phyloP scores from a whole-genome alignment of 2,329 filamentous ascomycete species.

The Trichothecium roseum region DNA sequence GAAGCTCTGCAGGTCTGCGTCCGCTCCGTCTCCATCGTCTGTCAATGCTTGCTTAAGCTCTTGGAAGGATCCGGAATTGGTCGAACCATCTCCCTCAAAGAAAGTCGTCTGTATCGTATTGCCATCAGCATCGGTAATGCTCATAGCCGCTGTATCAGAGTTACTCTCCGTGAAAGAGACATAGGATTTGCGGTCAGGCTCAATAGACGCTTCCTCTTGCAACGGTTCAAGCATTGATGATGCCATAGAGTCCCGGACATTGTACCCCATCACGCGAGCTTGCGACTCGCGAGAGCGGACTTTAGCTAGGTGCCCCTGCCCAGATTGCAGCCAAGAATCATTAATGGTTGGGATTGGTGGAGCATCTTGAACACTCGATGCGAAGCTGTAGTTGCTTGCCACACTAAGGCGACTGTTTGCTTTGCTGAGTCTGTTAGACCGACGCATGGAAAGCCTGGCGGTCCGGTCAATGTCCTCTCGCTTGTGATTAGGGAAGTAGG shows the following conservation, averaged over 20 bases:
- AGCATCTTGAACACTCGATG: slow-evolving; percentile 84
- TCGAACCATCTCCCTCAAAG: slow-evolving; percentile 64
- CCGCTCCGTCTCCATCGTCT: slow-evolving; percentile 83
- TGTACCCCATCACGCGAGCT: slow-evolving; percentile 25
- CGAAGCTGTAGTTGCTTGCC: slow-evolving; percentile 85
- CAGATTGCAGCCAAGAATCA: slow-evolving; percentile 69
- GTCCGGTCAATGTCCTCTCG: slow-evolving; percentile 93
- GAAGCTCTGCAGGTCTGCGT: slow-evolving; percentile 84
- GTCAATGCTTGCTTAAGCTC: slow-evolving; percentile 78
- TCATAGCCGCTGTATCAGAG: slow-evolving; percentile 60
- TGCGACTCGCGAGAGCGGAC: slow-evolving; percentile 36
- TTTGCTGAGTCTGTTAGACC: slow-evolving; percentile 83
- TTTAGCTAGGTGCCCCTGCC: slow-evolving; percentile 25
- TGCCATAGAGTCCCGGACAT: slow-evolving; percentile 76
- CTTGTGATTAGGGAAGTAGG: slow-evolving; percentile 93
- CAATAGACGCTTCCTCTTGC: slow-evolving; percentile 78
- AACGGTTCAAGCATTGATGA: slow-evolving; percentile 83
- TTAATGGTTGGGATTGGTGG: slow-evolving; percentile 93
- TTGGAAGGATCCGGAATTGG: slow-evolving; percentile 64
- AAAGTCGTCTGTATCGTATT: slow-evolving; percentile 66
- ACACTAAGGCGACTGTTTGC: slow-evolving; percentile 90
- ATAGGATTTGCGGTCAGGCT: slow-evolving; percentile 89
- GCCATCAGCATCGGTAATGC: slow-evolving; percentile 68
- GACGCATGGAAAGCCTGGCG: slow-evolving; percentile 80
- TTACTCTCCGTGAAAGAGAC: slow-evolving; percentile 75